A percentile compares a stretch with the other conserved stretches of the same genome.
Conservation (phyloP, 75 land plant genomes). For the Pinus albicaulis region DNA sequence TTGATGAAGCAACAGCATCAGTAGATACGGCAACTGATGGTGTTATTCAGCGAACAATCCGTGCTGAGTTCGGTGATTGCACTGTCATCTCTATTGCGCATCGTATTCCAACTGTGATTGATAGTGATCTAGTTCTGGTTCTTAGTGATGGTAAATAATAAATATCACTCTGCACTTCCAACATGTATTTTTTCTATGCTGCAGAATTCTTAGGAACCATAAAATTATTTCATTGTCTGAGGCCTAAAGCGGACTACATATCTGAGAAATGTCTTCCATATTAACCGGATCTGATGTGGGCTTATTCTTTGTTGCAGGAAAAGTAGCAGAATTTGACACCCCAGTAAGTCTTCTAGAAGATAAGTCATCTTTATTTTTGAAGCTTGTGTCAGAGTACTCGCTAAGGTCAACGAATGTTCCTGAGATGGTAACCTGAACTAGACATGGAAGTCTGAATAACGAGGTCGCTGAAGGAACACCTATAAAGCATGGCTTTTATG, state of each 20-base stretch:
- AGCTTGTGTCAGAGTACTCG: constrained; percentile 85
- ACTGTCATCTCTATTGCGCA: constrained; percentile 90
- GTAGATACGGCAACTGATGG: constrained; percentile 88
- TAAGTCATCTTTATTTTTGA: constrained; percentile 77
- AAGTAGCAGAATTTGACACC: constrained; percentile 82
- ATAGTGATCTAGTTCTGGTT: constrained; percentile 86
- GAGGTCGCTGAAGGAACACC: neutral
- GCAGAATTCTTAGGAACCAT: too few species aligned
- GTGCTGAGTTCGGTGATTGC: constrained; percentile 62
- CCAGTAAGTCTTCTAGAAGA: constrained; percentile 72
- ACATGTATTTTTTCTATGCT: neutral
- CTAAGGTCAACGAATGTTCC: constrained; percentile 62
- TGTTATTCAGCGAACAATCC: constrained; percentile 68
- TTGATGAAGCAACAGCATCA: constrained; percentile 96
- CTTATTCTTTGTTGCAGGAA: constrained; percentile 46
- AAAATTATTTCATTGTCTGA: neutral
- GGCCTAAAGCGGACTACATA: neutral
- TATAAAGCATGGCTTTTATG: neutral
- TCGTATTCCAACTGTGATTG: constrained; percentile 87
- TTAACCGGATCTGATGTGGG: neutral
- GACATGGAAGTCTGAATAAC: neutral
- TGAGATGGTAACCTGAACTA: constrained; percentile 20
- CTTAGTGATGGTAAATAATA: constrained; percentile 33
- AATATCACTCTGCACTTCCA: constrained; percentile 1
- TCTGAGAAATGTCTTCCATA: neutral